These are phyloP conservation scores for Eucalyptus erythrocorys DNA, from an alignment of 345 rosid genomes.

Conservation along the genomic window DNA sequence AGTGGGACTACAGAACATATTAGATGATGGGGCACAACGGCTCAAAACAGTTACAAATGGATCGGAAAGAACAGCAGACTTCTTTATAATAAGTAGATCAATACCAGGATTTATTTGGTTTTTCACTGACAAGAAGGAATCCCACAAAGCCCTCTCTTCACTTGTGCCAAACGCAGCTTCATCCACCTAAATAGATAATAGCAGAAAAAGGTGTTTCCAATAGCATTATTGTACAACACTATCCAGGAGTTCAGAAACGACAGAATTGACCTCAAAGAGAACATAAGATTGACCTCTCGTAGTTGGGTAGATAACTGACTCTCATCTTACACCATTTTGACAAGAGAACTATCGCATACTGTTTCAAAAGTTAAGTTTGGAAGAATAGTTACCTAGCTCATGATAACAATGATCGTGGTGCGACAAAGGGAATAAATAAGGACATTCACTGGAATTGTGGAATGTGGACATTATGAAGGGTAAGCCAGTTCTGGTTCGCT, in stretches of 20 bases:
- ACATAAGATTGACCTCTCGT: background rate
- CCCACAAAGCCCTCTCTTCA: conserved; percentile 76
- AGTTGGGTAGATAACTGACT: background rate
- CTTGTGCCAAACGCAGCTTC: conserved; percentile 60
- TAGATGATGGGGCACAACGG: background rate
- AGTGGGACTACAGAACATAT: background rate
- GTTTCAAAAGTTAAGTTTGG: background rate
- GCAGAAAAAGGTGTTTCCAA: background rate
- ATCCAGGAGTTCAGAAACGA: background rate
- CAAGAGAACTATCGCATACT: background rate
- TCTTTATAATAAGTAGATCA: background rate
- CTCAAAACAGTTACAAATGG: background rate
- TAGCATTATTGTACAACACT: background rate
- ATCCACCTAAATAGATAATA: conserved; percentile 43
- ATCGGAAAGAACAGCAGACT: background rate
- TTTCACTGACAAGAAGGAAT: conserved; percentile 34
- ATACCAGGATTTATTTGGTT: conserved; percentile 56
- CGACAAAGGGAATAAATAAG: background rate
- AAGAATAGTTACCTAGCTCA: background rate
- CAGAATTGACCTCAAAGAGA: background rate
- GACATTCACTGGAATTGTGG: background rate
- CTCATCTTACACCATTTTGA: background rate
- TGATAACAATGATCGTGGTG: background rate
- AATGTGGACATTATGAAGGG: background rate
- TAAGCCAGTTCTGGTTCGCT: background rate